These are phyloP conservation scores for Trichomonas vaginalis DNA, from an alignment of 208 protist genomes.

Conservation along the genomic window DNA sequence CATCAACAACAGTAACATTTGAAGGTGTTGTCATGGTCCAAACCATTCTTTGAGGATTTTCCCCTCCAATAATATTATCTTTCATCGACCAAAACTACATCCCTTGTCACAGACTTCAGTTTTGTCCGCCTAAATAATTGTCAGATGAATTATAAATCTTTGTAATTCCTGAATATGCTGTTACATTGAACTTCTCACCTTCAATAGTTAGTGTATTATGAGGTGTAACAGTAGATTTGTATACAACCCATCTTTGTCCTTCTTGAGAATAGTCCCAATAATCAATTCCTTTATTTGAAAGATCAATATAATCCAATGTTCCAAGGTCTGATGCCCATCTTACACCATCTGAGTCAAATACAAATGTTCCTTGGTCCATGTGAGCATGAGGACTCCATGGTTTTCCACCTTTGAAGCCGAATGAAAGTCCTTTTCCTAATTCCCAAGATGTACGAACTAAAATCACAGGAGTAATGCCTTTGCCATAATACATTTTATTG, in stretches of 20 bases:
- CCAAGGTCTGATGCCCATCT: background rate
- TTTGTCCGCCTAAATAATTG: background rate
- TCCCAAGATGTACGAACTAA: too few relatives aligned
- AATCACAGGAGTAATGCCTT: too few relatives aligned
- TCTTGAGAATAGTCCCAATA: background rate
- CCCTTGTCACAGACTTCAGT: background rate
- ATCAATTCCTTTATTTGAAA: background rate
- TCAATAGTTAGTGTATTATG: background rate
- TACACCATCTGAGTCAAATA: background rate
- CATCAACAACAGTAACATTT: background rate
- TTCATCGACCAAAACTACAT: background rate
- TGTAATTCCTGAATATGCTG: background rate
- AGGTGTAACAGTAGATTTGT: background rate
- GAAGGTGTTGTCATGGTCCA: background rate
- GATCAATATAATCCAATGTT: background rate
- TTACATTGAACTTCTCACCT: background rate
- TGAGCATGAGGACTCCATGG: too few relatives aligned
- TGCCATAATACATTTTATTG: too few relatives aligned
- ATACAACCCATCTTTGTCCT: background rate
- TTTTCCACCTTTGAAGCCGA: background rate
- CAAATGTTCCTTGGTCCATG: background rate
- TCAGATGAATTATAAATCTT: background rate
- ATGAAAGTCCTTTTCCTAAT: background rate
- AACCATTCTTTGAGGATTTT: background rate
- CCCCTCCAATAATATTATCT: background rate